Percentiles rank a stretch among this genome's conserved stretches.
Conservation (phyloP, 2,329 filamentous ascomycete species). For the Penicillium hesseltinei region DNA sequence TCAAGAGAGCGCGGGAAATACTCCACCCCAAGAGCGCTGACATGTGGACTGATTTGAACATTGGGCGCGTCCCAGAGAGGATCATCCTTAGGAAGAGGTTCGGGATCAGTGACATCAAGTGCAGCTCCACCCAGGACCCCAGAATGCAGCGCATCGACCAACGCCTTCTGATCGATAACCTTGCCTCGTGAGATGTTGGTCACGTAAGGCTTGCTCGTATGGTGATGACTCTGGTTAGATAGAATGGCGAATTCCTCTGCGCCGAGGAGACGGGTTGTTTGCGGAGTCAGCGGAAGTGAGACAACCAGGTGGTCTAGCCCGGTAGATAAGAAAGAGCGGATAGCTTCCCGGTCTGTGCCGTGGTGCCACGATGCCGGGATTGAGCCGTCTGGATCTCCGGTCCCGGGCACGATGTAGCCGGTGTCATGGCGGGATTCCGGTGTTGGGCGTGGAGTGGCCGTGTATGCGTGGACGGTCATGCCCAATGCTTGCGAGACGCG, state of each 20-base stretch:
- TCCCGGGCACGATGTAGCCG: constrained; percentile 67
- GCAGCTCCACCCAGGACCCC: constrained; percentile 64
- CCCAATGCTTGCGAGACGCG: constrained; percentile 63
- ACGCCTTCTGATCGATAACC: constrained; percentile 60
- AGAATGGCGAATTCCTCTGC: constrained; percentile 56
- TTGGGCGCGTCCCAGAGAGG: constrained; percentile 69
- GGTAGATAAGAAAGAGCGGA: constrained; percentile 55
- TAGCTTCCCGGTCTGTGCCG: constrained; percentile 51
- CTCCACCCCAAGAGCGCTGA: constrained; percentile 54
- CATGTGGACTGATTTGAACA: constrained; percentile 66
- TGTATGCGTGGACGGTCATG: constrained; percentile 73
- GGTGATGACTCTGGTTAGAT: constrained; percentile 27
- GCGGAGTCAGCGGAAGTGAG: constrained; percentile 55
- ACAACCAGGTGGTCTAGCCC: constrained; percentile 59
- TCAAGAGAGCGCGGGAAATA: constrained; percentile 59
- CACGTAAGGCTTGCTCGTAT: constrained; percentile 56
- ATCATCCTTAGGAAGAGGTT: constrained; percentile 68
- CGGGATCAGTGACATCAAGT: constrained; percentile 76
- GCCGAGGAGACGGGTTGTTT: constrained; percentile 57
- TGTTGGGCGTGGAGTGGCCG: constrained; percentile 65
- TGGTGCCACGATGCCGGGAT: constrained; percentile 58
- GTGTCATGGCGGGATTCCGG: constrained; percentile 62
- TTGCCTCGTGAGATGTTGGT: constrained; percentile 69
- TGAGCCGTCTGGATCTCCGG: constrained; percentile 58
- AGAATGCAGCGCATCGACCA: constrained; percentile 60